phyloP scores from a whole-genome alignment of 441 rosid species.

The Breynia disticha region DNA sequence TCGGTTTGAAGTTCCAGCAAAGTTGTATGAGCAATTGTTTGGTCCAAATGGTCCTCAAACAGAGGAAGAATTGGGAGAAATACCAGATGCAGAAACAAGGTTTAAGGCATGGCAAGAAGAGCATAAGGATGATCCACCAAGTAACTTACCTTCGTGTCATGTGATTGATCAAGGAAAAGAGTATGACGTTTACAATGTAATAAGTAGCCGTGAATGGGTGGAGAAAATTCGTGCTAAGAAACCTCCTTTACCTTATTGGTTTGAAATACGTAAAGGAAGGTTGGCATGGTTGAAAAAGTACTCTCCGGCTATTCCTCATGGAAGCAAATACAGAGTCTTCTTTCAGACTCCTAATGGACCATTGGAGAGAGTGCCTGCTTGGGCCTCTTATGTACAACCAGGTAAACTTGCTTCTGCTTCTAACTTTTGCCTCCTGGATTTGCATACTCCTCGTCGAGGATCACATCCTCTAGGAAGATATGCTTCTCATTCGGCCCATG shows the following conservation, averaged over 20 bases:
- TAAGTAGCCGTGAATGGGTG: constrained; percentile 46
- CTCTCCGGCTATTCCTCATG: constrained; percentile 77
- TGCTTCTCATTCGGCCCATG: background rate
- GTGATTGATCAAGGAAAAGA: constrained; percentile 77
- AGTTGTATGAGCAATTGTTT: constrained; percentile 80
- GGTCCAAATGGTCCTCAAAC: constrained; percentile 96
- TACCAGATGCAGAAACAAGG: constrained; percentile 80
- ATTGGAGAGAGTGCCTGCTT: constrained; percentile 87
- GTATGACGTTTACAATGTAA: constrained; percentile 57
- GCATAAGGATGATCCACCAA: constrained; percentile 89
- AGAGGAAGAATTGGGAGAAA: constrained; percentile 65
- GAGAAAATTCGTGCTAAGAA: constrained; percentile 61
- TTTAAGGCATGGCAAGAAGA: constrained; percentile 65
- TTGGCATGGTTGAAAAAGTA: constrained; percentile 88
- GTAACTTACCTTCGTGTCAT: constrained; percentile 71
- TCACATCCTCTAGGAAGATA: constrained; percentile 1
- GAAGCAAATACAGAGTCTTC: constrained; percentile 88
- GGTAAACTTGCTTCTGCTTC: constrained; percentile 34
- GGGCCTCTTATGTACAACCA: constrained; percentile 95
- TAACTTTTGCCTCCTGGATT: constrained; percentile 10
- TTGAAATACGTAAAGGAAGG: constrained; percentile 93
- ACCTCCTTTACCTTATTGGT: constrained; percentile 86
- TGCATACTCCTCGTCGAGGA: background rate
- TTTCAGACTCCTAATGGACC: constrained; percentile 89
- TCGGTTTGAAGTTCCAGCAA: constrained; percentile 79